Base-by-base conservation (phyloP, 768 basidiomycete species). In the Coprinopsis cinerea region DNA sequence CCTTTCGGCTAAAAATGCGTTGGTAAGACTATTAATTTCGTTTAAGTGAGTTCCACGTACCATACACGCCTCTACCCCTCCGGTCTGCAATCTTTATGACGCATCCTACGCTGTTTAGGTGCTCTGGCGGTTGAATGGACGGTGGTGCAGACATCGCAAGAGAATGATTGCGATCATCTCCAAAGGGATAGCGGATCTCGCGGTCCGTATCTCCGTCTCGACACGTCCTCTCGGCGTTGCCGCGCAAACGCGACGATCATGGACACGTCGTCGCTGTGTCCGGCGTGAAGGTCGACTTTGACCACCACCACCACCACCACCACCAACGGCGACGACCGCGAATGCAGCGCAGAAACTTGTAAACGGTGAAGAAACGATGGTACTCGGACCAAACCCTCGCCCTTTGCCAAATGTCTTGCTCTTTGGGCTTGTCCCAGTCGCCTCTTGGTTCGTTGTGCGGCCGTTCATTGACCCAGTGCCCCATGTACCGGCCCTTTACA, bases 381-480 rank as follows among this genome's bases (percentile, higher is more conserved):
- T 49, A 43, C 61, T 63, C 61, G 56, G 59, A 55, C 57, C 70
- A 23, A 47, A 60, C 20, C 73, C 81, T 15, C 67, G 83, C 55
- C 79, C 79, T 24, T 63, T 83, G 5, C 67, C 82, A 0, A 63
- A 70, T 2, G 43, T 80, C 1, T 57, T 87, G 0, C 73, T 88
- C 30, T 58, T 81, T 50, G 70, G 80, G 5, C 67, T 90, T 50
- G 64, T 83, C 25, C 88, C 89, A 17, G 62, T 88, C 43, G 86
- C 83, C 1, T 61, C 70, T 2, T 90, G 87, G 85, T 83, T 90
- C 60, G 71, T 91, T 27, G 56, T 83, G 0, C 74, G 88, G 23
- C 87, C 88, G 0, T 71, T 90, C 2, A 67, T 90, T 4, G 79
- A 83, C 51, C 87, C 87, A 0, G 59, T 75, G 0, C 87, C 87